phyloP scores from a whole-genome alignment of 768 basidiomycete genomes.

The Cystofilobasidium capitatum region DNA sequence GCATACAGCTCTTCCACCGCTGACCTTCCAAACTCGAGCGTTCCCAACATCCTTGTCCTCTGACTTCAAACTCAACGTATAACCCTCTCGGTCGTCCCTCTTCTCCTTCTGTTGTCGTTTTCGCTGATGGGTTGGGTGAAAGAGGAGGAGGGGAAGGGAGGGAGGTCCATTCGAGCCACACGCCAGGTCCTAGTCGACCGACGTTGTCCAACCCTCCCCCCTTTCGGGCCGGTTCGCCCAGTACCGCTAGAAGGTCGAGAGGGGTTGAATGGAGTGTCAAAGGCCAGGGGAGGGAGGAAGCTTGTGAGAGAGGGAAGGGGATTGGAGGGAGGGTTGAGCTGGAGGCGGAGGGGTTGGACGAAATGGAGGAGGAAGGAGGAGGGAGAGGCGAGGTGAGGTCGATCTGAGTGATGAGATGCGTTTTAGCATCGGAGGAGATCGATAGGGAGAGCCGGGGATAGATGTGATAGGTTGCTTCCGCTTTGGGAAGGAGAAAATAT shows the following conservation, averaged over 20 bases:
- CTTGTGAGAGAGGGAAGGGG: neutral
- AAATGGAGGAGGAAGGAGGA: neutral
- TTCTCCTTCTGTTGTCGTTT: neutral
- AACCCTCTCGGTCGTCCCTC: neutral
- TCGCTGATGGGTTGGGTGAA: neutral
- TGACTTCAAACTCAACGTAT: slow-evolving; percentile 5
- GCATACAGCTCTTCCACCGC: neutral
- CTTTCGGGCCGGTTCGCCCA: slow-evolving; percentile 4
- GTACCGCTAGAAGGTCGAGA: neutral
- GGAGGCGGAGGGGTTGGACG: neutral
- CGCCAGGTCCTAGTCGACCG: slow-evolving; percentile 4
- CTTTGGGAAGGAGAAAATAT: neutral
- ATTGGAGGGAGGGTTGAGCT: too few species aligned
- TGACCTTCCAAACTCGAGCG: neutral
- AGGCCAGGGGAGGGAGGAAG: neutral
- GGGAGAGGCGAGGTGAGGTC: slow-evolving; percentile 2
- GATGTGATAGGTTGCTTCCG: slow-evolving; percentile 2
- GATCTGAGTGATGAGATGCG: neutral
- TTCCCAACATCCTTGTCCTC: neutral
- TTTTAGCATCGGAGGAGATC: neutral
- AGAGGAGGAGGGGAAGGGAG: neutral
- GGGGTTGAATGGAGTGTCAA: neutral
- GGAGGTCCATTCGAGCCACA: slow-evolving; percentile 8
- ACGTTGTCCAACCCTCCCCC: slow-evolving; percentile 9
- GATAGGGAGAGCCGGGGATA: neutral